Evolutionary conservation across 2,329 filamentous ascomycete species (phyloP), one percentile per base, ranked within the genome.

Genomic region (Sporothrix curviconia): DNA sequence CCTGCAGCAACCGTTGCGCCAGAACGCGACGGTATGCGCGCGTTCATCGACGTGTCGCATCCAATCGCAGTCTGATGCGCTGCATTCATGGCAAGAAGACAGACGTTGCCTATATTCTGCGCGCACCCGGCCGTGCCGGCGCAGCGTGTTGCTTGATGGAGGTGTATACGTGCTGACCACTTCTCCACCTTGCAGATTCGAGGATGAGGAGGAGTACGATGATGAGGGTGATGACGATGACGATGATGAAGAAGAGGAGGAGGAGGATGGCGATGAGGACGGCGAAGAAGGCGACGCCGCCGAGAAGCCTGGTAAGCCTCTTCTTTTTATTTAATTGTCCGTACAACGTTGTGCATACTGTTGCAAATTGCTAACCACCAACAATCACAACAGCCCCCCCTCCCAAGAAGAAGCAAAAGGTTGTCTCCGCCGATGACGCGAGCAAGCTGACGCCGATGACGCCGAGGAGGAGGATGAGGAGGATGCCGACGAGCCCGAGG

Each of bases 371-470:
- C n/a, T n/a, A n/a, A n/a, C n/a, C n/a, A n/a, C n/a, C n/a, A n/a
- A 4, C 4, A 7, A 30, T n/a, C 24, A 7, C 17, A 14, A 17
- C 44, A 63, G 58, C 46, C 14, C 71, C 72, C 55, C 76, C 75
- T 50, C 78, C 78, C 37, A 74, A 73, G 57, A 80, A 80, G 72
- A 79, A 78, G 70, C 73, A 72, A 64, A 80, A 78, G 74, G 78
- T 75, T 25, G 68, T 64, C 57, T 64, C 69, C 24, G 67, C 67
- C 25, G 64, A 67, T 11, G 60, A 60, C 22, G 66, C 19, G 66
- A 66, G 61, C 71, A 71, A 60, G 63, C 61, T 14, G 62, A 65
- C 15, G 58, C 57, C 4, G 65, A 64, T 8, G 62, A 63, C 6
- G 63, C 58, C 7, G 63, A 62, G 22, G 61, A 63, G 9, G 64